Evolutionary conservation across 805 yeast genomes (phyloP).

Genomic region (Candida adriatica): DNA sequence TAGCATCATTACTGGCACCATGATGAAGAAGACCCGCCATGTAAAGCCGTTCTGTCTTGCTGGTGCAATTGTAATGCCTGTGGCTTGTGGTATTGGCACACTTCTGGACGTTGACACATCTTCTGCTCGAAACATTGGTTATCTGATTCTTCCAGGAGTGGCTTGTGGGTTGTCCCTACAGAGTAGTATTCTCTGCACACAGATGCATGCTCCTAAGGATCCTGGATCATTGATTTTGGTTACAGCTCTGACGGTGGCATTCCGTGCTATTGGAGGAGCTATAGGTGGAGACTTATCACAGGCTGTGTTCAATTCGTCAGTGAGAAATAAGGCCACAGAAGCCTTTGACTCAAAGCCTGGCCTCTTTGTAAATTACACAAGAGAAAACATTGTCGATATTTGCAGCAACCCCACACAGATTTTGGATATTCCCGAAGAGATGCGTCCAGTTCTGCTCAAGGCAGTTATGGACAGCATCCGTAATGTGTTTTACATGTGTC

Average conservation of each 20-base stretch:
- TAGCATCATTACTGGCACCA: slow-evolving; percentile 19
- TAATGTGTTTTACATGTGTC: slow-evolving; percentile 33
- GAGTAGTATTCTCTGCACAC: slow-evolving; percentile 24
- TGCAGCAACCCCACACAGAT: slow-evolving; percentile 2
- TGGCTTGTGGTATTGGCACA: slow-evolving; percentile 30
- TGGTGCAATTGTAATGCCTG: slow-evolving; percentile 24
- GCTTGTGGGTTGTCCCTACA: slow-evolving; percentile 30
- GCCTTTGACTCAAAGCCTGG: background rate
- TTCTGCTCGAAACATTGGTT: slow-evolving; percentile 27
- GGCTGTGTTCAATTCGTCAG: slow-evolving; percentile 28
- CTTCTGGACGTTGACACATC: slow-evolving; percentile 26
- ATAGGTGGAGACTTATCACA: slow-evolving; percentile 35
- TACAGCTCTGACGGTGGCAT: slow-evolving; percentile 35
- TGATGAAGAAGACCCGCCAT: slow-evolving; percentile 26
- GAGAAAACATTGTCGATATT: background rate
- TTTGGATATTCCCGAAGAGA: background rate
- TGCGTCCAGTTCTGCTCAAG: slow-evolving; percentile 10
- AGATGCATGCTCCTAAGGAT: slow-evolving; percentile 38
- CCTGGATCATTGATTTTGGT: slow-evolving; percentile 41
- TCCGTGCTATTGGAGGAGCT: slow-evolving; percentile 36
- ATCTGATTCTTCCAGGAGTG: slow-evolving; percentile 29
- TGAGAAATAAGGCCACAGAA: slow-evolving; percentile 8
- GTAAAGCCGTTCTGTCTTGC: slow-evolving; percentile 29
- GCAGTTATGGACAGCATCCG: slow-evolving; percentile 31
- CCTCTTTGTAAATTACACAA: background rate